Conservation (phyloP, 1,139 yeast genomes). For the Suhomyces wounanorum region DNA sequence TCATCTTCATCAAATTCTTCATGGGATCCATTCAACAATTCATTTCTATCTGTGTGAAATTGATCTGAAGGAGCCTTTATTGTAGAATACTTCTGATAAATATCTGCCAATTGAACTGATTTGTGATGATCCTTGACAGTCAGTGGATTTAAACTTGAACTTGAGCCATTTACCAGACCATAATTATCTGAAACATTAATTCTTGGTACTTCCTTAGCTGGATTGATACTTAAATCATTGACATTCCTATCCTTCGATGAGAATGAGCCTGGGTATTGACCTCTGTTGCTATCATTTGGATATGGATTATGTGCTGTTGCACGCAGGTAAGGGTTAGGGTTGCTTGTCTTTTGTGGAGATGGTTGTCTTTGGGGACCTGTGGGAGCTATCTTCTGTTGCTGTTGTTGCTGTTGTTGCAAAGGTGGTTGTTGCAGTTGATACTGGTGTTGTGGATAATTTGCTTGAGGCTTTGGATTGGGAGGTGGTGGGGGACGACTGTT, state of each 20-base stretch:
- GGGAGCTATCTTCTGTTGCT: background rate
- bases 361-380: background rate
- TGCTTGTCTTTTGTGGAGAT: background rate
- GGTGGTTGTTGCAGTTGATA: background rate
- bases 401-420: background rate
- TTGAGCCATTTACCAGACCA: background rate
- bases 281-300: background rate
- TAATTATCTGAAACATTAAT: constrained; percentile 3
- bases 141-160: constrained; percentile 4
- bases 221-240: constrained; percentile 17
- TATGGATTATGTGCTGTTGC: constrained; percentile 4
- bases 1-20: constrained; percentile 40
- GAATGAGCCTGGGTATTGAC: background rate
- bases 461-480: constrained; percentile 11
- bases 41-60: constrained; percentile 30
- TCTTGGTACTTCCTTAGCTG: constrained; percentile 6
- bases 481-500: constrained; percentile 5
- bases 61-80: constrained; percentile 48
- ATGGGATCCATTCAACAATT: constrained; percentile 39
- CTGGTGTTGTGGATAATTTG: background rate
- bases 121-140: constrained; percentile 25
- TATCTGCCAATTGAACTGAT: constrained; percentile 47
- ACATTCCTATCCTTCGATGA: constrained; percentile 10
- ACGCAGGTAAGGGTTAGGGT: constrained; percentile 3
- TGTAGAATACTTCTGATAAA: constrained; percentile 47